Evolutionary conservation across 257 asterid species (phyloP), one percentile per base, ranked within the genome.

Genomic region (Anisodus tanguticus): DNA sequence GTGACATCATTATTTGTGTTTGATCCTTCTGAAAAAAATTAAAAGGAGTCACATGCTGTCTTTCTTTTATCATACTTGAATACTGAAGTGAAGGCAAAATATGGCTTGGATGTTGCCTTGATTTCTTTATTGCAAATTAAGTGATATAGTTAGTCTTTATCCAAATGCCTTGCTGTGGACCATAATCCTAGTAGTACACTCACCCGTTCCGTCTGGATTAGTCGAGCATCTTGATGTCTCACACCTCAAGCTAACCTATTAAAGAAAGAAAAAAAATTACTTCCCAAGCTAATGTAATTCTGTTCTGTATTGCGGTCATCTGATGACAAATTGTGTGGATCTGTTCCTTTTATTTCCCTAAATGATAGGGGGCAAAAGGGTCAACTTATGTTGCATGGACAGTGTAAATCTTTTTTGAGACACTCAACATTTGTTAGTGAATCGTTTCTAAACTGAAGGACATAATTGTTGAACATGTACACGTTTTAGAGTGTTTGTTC

Each of bases 31-130:
- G n/a, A 72, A 47, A 72, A 72, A 19, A 12, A 10, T 47, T 22
- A 12, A 6, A 22, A 51, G 45, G 81, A 3, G 43, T 49, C 3
- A 0, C 8, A 3, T 76, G 45, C 62, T 51, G 51, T 67, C 12
- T 76, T 74, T 76, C 81, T 76, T n/a, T 51, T 51, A 2, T 51
- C 63, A 3, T 76, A 12, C 45, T 51, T 9, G 13, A 51, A 22
- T 51, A 26, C 63, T 76, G 81, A 53, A 49, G 97, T 98, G 98
- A 97, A 88, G 99, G 98, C 95, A 88, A 67, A 31, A 45, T 51
- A 66, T 71, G 51, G 55, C 67, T 51, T 35, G 79, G 35, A 67
- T 80, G 22, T 67, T 51, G 60, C 66, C 55, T 51, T 66, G 54
- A 13, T 67, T 41, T 67, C 51, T 11, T 66, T 19, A 51, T 16